Base-by-base conservation (phyloP, 2,329 filamentous ascomycete species). In the Clonostachys sp. region DNA sequence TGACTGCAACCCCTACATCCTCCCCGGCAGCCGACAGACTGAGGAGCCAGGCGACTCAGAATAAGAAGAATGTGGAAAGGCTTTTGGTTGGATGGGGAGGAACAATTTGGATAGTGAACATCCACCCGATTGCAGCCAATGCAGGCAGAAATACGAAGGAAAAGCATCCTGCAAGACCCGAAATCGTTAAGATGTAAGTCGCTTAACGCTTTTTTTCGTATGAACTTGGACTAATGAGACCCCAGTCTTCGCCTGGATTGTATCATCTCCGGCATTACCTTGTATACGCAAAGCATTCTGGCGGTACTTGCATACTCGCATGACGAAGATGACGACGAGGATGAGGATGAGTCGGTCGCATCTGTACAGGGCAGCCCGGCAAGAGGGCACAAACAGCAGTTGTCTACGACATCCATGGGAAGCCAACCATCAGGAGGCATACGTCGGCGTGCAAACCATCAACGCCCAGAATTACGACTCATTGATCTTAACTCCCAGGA, bases 51-150 rank as follows among this genome's bases (percentile, higher is more conserved):
- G 66, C 71, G 41, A 64, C 69, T n/a, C 68, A 69, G 45, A 67
- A 61, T 38, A 74, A 67, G 43, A 71, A 71, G 52, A 67, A 67
- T 12, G 75, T 82, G 13, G 92, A 97, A 65, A 88, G 92, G 57
- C 73, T 97, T 17, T 72, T 99, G 8, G 87, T 99, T 20, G 94
- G 94, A 10, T 99, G 95, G 94, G 94, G 94, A 51, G 87, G 91
- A 49, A 95, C 89, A 2, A 89, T 96, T 47, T 99, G 94, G 94
- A 86, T 99, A 45, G 86, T 99, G 47, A 87, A 96, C 63, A 86
- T 99, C 16, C 87, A 91, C 61, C 84, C 89, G 6, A 87, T 87
- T 13, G 81, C 82, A n/a, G 63, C 80, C 41, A 82, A 83, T 5
- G 51, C 79, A 42, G 86, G 83, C 34, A 88, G 82, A 59, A 73